Evolutionary conservation across 2,329 filamentous ascomycete species (phyloP), one percentile per base, ranked within the genome.

Genomic region (Thelonectria discophora): DNA sequence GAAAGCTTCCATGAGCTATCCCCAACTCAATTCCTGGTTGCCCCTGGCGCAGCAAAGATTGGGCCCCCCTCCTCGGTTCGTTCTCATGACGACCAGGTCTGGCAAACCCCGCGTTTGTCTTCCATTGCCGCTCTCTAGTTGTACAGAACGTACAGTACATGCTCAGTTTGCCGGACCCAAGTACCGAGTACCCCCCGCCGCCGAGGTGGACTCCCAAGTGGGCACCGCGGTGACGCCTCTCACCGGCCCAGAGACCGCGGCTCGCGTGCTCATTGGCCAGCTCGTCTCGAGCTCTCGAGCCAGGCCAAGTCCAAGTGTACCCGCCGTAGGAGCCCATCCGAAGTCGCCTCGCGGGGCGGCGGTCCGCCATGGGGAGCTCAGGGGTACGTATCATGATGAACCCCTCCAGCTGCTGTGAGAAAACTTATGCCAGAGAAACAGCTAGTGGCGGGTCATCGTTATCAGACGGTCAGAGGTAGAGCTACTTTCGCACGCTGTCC

Each of bases 181-280:
- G 54, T 60, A 63, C 42, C 20, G 8, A 43, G 27, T 60, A 61
- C 53, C 30, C 58, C 20, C 15, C 3, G 20, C 10, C 1, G n/a
- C 24, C 24, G 46, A 24, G 13, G 21, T 24, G 21, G 21, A 24
- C 6, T 6, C 21, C 21, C 6, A 3, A 54, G 53, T 54, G 21
- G 59, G 42, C 21, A 48, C 48, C 54, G 59, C 59, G 59, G 59
- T 49, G 32, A 34, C 17, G 46, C 18, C 11, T 53, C 15, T 53
- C n/a, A 62, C 13, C 37, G 59, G 59, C 24, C 20, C 7, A 13
- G 48, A 53, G 18, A 53, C 49, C 59, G 59, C 59, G 59, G 59
- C 59, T 58, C 45, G 37, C 4, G 15, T n/a, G 6, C 2, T 37
- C 3, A 62, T 62, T 62, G 59, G 59, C 20, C 12, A 4, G 4